Evolutionary conservation across 208 protist genomes (phyloP).

Genomic region (Trypanosoma avium): DNA sequence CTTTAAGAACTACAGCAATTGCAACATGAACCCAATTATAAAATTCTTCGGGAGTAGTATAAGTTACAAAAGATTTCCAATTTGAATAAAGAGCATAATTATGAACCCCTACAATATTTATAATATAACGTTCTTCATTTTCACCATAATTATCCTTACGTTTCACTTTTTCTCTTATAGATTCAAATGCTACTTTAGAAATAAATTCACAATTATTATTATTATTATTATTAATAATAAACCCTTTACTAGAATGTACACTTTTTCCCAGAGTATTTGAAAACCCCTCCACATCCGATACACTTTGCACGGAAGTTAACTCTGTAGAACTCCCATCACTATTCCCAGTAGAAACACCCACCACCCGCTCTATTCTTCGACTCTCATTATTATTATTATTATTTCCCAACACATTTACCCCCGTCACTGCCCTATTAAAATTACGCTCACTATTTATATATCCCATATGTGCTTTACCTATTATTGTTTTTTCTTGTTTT

Average conservation of each 20-base stretch:
- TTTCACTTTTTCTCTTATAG: neutral
- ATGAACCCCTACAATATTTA: slow-evolving; percentile 42
- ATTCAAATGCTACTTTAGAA: slow-evolving; percentile 1
- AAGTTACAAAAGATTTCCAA: slow-evolving; percentile 41
- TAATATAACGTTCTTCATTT: slow-evolving; percentile 28
- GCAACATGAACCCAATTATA: slow-evolving; percentile 44
- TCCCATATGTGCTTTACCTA: slow-evolving; percentile 1
- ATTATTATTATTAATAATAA: no score
- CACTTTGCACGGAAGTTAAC: no score
- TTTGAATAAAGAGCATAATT: slow-evolving; percentile 55
- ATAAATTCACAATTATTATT: slow-evolving; percentile 17
- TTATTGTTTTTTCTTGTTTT: slow-evolving; percentile 14
- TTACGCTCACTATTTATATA: slow-evolving; percentile 27
- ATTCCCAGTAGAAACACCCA: no score
- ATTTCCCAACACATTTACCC: no score
- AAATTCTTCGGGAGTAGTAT: slow-evolving; percentile 64
- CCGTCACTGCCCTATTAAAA: slow-evolving; percentile 2
- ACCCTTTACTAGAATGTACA: no score
- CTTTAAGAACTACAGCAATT: slow-evolving; percentile 39
- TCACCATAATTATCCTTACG: neutral
- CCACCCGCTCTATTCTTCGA: no score
- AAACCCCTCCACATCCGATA: no score
- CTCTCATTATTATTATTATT: no score
- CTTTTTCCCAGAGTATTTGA: neutral
- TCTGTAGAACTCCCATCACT: no score